These are phyloP conservation scores for Pouteria glomerata DNA, from an alignment of 148 eudicot genomes.

Conservation along the genomic window DNA sequence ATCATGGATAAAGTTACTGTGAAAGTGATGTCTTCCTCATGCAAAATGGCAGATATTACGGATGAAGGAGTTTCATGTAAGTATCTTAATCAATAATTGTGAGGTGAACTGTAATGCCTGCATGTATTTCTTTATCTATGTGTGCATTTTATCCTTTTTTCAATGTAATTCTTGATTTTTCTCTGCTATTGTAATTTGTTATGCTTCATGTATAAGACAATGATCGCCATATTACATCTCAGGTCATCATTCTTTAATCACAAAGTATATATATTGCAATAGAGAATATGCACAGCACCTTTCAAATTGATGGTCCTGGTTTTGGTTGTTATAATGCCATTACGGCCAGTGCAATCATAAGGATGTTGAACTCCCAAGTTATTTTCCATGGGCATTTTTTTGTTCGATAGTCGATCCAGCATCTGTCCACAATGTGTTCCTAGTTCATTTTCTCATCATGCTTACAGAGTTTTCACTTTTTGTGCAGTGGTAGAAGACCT, in stretches of 20 bases:
- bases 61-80: constrained; percentile 93
- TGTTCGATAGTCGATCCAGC: not conserved
- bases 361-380: not conserved
- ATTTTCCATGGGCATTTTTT: not conserved
- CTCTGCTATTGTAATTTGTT: no score
- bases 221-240: no score
- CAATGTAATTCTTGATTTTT: not conserved
- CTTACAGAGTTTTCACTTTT: constrained; percentile 10
- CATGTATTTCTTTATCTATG: not conserved
- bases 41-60: constrained; percentile 98
- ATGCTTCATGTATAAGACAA: no score
- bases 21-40: constrained; percentile 89
- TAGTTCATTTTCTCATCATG: not conserved
- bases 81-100: constrained; percentile 16
- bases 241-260: no score
- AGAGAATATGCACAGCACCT: not conserved
- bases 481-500: constrained; percentile 97
- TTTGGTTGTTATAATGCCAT: not conserved
- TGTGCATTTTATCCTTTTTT: not conserved
- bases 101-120: not conserved
- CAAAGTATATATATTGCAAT: no score
- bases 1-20: constrained; percentile 98
- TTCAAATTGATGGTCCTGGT: not conserved
- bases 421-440: not conserved
- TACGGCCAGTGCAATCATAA: not conserved